Conservation (phyloP, 1,284 basidiomycete species). For the Cryptococcus sp. region DNA sequence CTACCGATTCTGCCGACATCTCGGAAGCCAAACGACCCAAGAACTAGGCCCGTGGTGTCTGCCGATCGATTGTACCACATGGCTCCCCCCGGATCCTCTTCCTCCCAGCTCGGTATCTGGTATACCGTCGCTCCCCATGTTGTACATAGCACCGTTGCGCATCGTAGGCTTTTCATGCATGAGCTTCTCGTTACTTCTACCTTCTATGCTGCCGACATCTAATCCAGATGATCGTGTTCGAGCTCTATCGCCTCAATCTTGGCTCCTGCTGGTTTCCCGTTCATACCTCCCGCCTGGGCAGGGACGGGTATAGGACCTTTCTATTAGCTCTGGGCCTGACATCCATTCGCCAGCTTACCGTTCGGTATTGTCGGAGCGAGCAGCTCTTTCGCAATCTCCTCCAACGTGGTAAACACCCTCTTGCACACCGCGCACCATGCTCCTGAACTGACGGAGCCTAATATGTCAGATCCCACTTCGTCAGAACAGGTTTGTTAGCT, state of each 20-base stretch:
- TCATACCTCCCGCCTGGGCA: conserved; percentile 1
- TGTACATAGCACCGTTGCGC: neutral
- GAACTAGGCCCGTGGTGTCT: neutral
- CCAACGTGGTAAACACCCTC: conserved; percentile 64
- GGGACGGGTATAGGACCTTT: conserved; percentile 7
- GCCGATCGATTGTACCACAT: too few species aligned
- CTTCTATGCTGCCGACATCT: neutral
- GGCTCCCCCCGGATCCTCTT: too few species aligned
- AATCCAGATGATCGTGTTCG: conserved; percentile 35
- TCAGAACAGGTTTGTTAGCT: too few species aligned
- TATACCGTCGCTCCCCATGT: neutral
- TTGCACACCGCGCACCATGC: conserved; percentile 87
- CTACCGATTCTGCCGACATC: neutral
- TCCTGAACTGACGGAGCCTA: conserved; percentile 79
- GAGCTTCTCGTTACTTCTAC: neutral
- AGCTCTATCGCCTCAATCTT: conserved; percentile 29
- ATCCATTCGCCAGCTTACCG: neutral
- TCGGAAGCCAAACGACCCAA: neutral
- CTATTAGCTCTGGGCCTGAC: neutral
- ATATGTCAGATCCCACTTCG: too few species aligned
- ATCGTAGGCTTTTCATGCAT: neutral
- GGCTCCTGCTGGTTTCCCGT: conserved; percentile 13
- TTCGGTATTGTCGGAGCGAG: conserved; percentile 11
- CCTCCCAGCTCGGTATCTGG: too few species aligned
- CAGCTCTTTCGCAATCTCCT: conserved; percentile 60